A percentile compares a stretch with the other conserved stretches of the same genome.
Evolutionary conservation across 2,329 filamentous ascomycete species (phyloP).

Genomic region (Rugonectria rugulosa): DNA sequence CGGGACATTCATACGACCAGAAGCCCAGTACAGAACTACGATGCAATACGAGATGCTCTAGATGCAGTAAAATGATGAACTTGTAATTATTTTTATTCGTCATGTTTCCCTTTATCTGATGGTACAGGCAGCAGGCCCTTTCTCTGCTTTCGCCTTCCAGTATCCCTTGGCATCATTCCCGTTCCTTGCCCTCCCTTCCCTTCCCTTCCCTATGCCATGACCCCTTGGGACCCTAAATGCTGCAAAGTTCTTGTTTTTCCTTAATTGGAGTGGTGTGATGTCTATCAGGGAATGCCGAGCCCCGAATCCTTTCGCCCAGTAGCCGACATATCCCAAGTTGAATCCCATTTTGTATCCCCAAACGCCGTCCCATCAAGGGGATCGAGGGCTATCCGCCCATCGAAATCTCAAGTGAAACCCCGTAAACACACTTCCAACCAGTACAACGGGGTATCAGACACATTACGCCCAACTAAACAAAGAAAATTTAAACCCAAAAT

Average conservation of each 20-base stretch:
- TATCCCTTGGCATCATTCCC: not conserved
- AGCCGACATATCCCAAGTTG: constrained; percentile 28
- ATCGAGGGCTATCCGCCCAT: constrained; percentile 29
- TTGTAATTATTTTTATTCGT: constrained; percentile 24
- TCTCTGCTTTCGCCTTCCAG: constrained; percentile 33
- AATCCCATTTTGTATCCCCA: constrained; percentile 35
- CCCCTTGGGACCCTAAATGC: constrained; percentile 35
- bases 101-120: constrained; percentile 35
- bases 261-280: constrained; percentile 57
- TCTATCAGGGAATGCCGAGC: constrained; percentile 48
- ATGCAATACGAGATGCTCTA: too few species aligned
- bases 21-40: too few species aligned
- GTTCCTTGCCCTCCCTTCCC: constrained; percentile 10
- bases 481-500: constrained; percentile 32
- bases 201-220: constrained; percentile 22
- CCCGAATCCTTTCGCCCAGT: constrained; percentile 35
- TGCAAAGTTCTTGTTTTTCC: constrained; percentile 41
- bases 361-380: constrained; percentile 40
- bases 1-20: not conserved
- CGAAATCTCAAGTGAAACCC: constrained; percentile 31
- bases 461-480: constrained; percentile 35
- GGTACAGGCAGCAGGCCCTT: constrained; percentile 43
- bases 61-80: too few species aligned
- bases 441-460: constrained; percentile 44
- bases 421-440: constrained; percentile 31